phyloP scores from a whole-genome alignment of 139 green algal genomes.

The Ulvella scutata region DNA sequence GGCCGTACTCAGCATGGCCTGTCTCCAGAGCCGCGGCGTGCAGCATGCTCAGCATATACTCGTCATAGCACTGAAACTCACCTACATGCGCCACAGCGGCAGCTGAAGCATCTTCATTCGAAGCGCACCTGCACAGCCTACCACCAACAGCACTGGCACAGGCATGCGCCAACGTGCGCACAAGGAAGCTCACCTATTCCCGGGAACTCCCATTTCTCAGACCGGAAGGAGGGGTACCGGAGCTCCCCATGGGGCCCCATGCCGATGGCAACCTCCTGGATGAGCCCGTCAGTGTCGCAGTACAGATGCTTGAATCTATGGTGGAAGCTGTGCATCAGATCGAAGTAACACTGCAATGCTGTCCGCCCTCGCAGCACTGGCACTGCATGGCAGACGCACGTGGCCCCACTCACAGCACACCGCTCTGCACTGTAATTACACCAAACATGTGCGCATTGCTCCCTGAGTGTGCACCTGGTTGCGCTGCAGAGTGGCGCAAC shows the following conservation, averaged over 20 bases:
- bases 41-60: constrained; percentile 34
- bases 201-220: constrained; percentile 31
- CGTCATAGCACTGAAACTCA: constrained; percentile 67
- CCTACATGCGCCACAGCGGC: constrained; percentile 52
- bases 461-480: too few species aligned
- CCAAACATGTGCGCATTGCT: too few species aligned
- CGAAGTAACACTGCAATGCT: constrained; percentile 64
- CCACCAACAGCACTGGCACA: constrained; percentile 17
- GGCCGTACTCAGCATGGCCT: constrained; percentile 39
- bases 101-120: neutral
- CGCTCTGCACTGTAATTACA: too few species aligned
- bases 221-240: constrained; percentile 27
- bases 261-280: constrained; percentile 70
- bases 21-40: constrained; percentile 24
- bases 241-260: constrained; percentile 34
- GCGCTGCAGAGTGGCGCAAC: too few species aligned
- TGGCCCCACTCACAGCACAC: too few species aligned
- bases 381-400: too few species aligned
- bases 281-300: constrained; percentile 29
- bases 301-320: constrained; percentile 4
- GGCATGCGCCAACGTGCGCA: neutral
- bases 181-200: constrained; percentile 35
- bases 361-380: constrained; percentile 34
- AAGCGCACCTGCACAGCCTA: constrained; percentile 3
- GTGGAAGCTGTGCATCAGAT: constrained; percentile 65